Percentiles rank a stretch among this genome's conserved stretches.
These are phyloP conservation scores for Pontederia paniculata DNA, from an alignment of 176 grass and related monocot genomes.

Conservation along the genomic window DNA sequence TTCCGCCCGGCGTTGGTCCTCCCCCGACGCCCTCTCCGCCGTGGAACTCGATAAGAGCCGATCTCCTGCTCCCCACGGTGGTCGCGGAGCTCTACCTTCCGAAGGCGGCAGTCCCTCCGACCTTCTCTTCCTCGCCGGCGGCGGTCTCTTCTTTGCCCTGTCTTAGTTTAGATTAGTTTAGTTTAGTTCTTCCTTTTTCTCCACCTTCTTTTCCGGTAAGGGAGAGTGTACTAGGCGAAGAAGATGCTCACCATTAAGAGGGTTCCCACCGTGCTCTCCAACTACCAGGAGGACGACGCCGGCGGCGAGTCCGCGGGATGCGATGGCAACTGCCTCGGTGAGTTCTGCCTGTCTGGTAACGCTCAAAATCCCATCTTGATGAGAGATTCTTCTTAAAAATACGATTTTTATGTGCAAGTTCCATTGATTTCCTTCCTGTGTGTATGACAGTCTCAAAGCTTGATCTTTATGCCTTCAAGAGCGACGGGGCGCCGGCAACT, in stretches of 20 bases:
- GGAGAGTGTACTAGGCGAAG: neutral
- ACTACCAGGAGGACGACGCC: slow-evolving; percentile 7
- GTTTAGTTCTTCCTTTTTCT: neutral
- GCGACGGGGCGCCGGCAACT: neutral
- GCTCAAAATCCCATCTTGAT: neutral
- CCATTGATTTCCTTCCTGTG: neutral
- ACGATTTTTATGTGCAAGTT: neutral
- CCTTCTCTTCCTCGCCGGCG: slow-evolving; percentile 7
- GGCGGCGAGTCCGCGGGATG: neutral
- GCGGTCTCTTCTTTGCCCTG: neutral
- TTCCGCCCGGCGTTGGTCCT: neutral
- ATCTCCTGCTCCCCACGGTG: neutral
- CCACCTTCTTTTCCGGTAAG: neutral
- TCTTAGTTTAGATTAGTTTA: neutral
- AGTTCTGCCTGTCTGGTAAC: slow-evolving; percentile 6
- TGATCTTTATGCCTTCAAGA: slow-evolving; percentile 5
- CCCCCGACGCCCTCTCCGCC: neutral
- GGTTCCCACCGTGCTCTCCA: slow-evolving; percentile 3
- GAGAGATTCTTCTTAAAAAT: neutral
- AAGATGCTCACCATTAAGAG: slow-evolving; percentile 4
- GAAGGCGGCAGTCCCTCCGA: neutral
- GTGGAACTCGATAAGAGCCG: neutral
- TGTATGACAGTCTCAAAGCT: slow-evolving; percentile 1
- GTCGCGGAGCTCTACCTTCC: slow-evolving; percentile 1
- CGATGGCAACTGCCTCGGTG: slow-evolving; percentile 7